phyloP scores from a whole-genome alignment of 805 yeast species.

The Kuraishia hungarica region DNA sequence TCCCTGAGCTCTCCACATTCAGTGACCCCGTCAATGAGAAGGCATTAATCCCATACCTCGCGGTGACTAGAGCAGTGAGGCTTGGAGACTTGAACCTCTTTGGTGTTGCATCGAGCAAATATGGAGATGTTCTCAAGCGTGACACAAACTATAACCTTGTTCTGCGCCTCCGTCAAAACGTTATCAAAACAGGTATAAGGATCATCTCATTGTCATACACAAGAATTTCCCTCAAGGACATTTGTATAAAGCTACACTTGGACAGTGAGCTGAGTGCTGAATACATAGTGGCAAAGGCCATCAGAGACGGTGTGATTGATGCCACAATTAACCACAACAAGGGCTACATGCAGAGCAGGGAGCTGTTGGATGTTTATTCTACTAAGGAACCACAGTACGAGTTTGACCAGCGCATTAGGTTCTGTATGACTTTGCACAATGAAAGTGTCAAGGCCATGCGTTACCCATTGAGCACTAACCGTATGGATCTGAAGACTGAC shows the following conservation, averaged over 20 bases:
- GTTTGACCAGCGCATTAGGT: constrained; percentile 88
- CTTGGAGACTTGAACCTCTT: constrained; percentile 83
- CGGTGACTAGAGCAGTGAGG: constrained; percentile 85
- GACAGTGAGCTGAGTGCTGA: constrained; percentile 96
- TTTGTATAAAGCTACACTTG: constrained; percentile 83
- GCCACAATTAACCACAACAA: constrained; percentile 86
- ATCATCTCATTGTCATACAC: constrained; percentile 87
- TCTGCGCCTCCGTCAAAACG: constrained; percentile 88
- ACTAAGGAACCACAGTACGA: constrained; percentile 81
- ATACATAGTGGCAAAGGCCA: constrained; percentile 93
- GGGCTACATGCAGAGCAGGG: constrained; percentile 88
- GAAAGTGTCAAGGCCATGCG: constrained; percentile 94
- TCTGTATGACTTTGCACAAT: constrained; percentile 83
- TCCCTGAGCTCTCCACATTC: constrained; percentile 83
- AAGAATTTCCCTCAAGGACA: constrained; percentile 84
- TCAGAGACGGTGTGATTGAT: constrained; percentile 95
- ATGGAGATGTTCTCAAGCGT: constrained; percentile 50
- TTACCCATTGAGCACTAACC: constrained; percentile 59
- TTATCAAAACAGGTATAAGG: constrained; percentile 94
- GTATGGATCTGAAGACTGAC: constrained; percentile 40
- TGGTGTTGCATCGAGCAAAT: constrained; percentile 57
- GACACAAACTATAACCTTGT: constrained; percentile 84
- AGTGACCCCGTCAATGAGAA: constrained; percentile 51
- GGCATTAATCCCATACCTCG: constrained; percentile 72
- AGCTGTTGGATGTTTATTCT: constrained; percentile 77